Base-by-base conservation (phyloP, 2,329 filamentous ascomycete genomes). In the Cercospora sojina region DNA sequence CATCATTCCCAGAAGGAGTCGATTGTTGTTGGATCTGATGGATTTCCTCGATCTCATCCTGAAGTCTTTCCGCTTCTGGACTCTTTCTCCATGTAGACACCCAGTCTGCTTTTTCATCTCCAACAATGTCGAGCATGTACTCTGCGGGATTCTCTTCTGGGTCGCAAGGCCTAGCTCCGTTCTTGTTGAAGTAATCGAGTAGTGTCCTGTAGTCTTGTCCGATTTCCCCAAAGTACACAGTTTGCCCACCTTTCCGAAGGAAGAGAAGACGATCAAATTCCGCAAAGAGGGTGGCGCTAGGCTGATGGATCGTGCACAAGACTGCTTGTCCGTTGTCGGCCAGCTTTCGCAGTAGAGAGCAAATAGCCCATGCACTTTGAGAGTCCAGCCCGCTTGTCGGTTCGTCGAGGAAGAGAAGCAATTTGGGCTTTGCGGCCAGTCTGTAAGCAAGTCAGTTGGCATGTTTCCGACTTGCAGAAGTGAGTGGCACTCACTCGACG, bases 401-500 rank as follows among this genome's bases (percentile, higher is more conserved):
- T 84, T 6, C 88, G 59, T 90, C 87, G 32, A 90, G 77, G 73
- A 90, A 90, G 70, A 89, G 81, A 1, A 90, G 79, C 2, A 90
- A 77, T 49, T 87, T 85, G 0, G 86, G 87, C 59, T 78, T 78
- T 0, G 76, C 75, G 13, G 76, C 77, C 1, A 79, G 69, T 55
- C 61, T 80, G 83, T 92, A 92, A 20, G 92, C 83, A 1, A 92
- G 83, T 5, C 92, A 81, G 70, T 91, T 85, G 1, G 90, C 90
- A 78, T 91, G 86, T 7, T 93, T 25, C 2, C 10, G 13, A 3
- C 5, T 12, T 3, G 1, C 9, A 12, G 20, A 31, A 2, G 16
- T 20, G 5, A 8, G 18, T 5, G 10, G 9, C 20, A 92, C 93
- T 32, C 97, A 85, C 77, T 78, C 76, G 4, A 78, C 76, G 16